Evolutionary conservation across 805 yeast species (phyloP).

Genomic region (Candida takata): DNA sequence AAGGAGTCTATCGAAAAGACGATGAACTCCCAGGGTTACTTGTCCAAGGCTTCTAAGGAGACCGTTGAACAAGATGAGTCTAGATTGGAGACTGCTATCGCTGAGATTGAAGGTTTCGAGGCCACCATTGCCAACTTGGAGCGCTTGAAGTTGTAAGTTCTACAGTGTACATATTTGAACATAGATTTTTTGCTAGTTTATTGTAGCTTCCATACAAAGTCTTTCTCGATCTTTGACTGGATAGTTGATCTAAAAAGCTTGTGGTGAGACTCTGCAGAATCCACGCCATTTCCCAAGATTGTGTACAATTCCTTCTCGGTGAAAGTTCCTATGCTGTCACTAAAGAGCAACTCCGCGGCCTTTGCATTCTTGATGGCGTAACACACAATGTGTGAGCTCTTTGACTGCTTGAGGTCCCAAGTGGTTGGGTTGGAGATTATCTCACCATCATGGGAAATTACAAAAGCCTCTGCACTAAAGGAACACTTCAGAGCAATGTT

Average conservation of each 20-base stretch:
- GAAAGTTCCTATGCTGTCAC: slow-evolving; percentile 71
- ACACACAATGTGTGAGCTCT: slow-evolving; percentile 61
- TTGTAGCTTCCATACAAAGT: slow-evolving; percentile 50
- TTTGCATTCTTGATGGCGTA: slow-evolving; percentile 45
- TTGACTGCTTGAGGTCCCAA: slow-evolving; percentile 34
- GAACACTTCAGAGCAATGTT: slow-evolving; percentile 64
- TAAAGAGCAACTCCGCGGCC: slow-evolving; percentile 50
- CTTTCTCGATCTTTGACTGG: slow-evolving; percentile 39
- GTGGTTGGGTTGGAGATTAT: slow-evolving; percentile 40
- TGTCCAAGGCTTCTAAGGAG: slow-evolving; percentile 73
- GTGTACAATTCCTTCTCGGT: slow-evolving; percentile 45
- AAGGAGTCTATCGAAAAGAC: slow-evolving; percentile 63
- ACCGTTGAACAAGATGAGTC: slow-evolving; percentile 72
- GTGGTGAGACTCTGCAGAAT: slow-evolving; percentile 39
- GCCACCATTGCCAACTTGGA: slow-evolving; percentile 82
- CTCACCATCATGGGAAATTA: slow-evolving; percentile 27
- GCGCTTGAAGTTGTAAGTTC: slow-evolving; percentile 60
- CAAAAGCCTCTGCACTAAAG: slow-evolving; percentile 50
- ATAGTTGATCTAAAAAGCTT: slow-evolving; percentile 42
- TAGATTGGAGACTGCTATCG: slow-evolving; percentile 61
- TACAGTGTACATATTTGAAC: neutral
- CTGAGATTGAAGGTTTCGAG: slow-evolving; percentile 87
- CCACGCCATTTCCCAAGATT: slow-evolving; percentile 46
- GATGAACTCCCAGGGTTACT: slow-evolving; percentile 67
- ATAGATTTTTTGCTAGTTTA: neutral